These are phyloP conservation scores for Geranomyces variabilis DNA, from an alignment of 192 early-diverging fungal genomes.

Conservation along the genomic window DNA sequence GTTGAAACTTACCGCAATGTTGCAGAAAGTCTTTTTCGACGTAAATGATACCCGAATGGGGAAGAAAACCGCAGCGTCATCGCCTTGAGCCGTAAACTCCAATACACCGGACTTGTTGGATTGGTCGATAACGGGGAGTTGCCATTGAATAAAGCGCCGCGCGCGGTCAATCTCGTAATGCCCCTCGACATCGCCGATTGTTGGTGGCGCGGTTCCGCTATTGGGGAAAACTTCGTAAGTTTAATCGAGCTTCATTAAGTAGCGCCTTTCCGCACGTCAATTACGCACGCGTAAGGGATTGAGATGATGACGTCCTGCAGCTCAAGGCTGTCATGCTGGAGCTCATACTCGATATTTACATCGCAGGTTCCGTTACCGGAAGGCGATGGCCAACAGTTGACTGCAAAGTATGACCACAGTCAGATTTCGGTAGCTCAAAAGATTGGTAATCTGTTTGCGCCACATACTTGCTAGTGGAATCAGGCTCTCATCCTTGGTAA, in stretches of 20 bases:
- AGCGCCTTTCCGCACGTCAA: background rate
- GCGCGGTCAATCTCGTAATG: slow-evolving; percentile 76
- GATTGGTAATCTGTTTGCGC: background rate
- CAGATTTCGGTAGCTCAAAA: background rate
- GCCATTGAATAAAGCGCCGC: slow-evolving; percentile 80
- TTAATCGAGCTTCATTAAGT: background rate
- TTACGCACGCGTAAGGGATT: slow-evolving; percentile 82
- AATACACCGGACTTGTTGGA: slow-evolving; percentile 78
- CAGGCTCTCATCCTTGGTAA: slow-evolving; percentile 78
- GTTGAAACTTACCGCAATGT: slow-evolving; percentile 57
- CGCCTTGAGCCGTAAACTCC: slow-evolving; percentile 79
- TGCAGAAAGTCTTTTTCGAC: slow-evolving; percentile 71
- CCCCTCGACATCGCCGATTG: slow-evolving; percentile 81
- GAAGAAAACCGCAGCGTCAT: slow-evolving; percentile 82
- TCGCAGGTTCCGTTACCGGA: slow-evolving; percentile 83
- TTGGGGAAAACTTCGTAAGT: background rate
- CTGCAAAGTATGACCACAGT: slow-evolving; percentile 35
- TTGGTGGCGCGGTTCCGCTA: slow-evolving; percentile 70
- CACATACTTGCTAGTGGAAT: slow-evolving; percentile 80
- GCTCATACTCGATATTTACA: slow-evolving; percentile 97
- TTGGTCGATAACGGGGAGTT: slow-evolving; percentile 76
- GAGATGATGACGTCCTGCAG: slow-evolving; percentile 85
- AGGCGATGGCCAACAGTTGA: slow-evolving; percentile 98
- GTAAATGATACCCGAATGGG: slow-evolving; percentile 82
- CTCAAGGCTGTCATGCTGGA: slow-evolving; percentile 74